A percentile compares a stretch with the other conserved stretches of the same genome.
phyloP scores from a whole-genome alignment of 805 yeast genomes.

The Priceomyces carsonii region DNA sequence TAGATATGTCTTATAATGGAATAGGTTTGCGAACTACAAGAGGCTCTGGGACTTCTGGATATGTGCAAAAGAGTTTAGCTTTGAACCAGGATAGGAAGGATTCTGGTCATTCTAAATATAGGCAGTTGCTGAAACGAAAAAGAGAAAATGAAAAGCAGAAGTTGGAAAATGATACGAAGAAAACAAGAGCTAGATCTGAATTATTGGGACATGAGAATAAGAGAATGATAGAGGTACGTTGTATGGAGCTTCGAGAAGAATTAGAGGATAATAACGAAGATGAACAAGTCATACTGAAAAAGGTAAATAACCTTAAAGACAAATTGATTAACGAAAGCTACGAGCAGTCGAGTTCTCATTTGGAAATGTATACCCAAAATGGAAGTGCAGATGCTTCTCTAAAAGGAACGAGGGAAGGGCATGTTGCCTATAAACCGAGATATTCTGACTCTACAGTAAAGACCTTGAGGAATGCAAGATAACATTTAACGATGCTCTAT shows the following conservation, averaged over 20 bases:
- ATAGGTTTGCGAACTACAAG: constrained; percentile 57
- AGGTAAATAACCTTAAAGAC: constrained; percentile 21
- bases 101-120: constrained; percentile 37
- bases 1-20: constrained; percentile 10
- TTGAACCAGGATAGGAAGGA: constrained; percentile 17
- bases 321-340: constrained; percentile 10
- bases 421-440: constrained; percentile 7
- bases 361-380: too few species aligned
- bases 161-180: constrained; percentile 12
- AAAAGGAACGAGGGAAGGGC: too few species aligned
- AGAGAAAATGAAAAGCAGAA: constrained; percentile 18
- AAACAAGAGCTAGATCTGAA: constrained; percentile 19
- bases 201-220: constrained; percentile 35
- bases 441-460: constrained; percentile 4
- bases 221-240: constrained; percentile 44
- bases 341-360: too few species aligned
- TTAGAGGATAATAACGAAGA: constrained; percentile 49
- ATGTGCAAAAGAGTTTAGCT: constrained; percentile 49
- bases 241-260: constrained; percentile 51
- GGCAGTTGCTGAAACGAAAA: constrained; percentile 27
- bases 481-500: too few species aligned
- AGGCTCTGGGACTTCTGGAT: constrained; percentile 67
- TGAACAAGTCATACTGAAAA: constrained; percentile 27
- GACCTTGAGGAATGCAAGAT: too few species aligned
- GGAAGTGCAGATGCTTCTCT: too few species aligned